Percentiles rank a stretch among this genome's conserved stretches.
Conservation (phyloP, 257 asterid genomes). For the Capsicum chinense region DNA sequence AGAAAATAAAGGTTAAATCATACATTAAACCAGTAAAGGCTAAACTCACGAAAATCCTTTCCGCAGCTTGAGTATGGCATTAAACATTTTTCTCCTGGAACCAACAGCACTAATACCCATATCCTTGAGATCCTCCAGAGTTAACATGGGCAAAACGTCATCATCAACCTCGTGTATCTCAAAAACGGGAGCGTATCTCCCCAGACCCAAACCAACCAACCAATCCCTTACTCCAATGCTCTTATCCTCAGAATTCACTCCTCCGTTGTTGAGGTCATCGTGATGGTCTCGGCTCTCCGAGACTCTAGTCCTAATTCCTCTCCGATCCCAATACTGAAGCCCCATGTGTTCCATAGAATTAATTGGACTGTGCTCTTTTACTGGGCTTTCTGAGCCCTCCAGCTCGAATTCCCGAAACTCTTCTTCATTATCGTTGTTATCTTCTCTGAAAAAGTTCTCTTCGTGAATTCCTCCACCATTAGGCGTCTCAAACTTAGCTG, state of each 20-base stretch:
- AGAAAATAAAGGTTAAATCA: conserved; percentile 40
- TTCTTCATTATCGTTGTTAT: conserved; percentile 52
- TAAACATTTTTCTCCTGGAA: conserved; percentile 80
- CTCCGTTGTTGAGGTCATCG: conserved; percentile 45
- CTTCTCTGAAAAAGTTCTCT: conserved; percentile 50
- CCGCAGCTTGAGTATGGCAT: conserved; percentile 67
- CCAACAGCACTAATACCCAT: conserved; percentile 95
- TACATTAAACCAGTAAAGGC: conserved; percentile 42
- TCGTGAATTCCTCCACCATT: conserved; percentile 47
- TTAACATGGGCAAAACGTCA: conserved; percentile 78
- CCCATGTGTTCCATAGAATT: conserved; percentile 80
- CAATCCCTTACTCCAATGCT: conserved; percentile 78
- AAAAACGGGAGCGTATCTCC: conserved; percentile 73
- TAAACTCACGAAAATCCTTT: conserved; percentile 70
- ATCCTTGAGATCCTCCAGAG: conserved; percentile 92
- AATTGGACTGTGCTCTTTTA: conserved; percentile 72
- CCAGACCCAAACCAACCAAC: conserved; percentile 78
- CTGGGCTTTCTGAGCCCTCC: conserved; percentile 69
- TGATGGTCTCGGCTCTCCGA: conserved; percentile 54
- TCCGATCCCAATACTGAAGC: conserved; percentile 80
- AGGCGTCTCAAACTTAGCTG: conserved; percentile 52
- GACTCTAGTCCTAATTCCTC: conserved; percentile 53
- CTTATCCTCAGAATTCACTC: conserved; percentile 57
- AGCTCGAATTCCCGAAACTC: conserved; percentile 60
- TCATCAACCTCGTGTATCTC: conserved; percentile 93